A percentile compares a stretch with the other conserved stretches of the same genome.
These are phyloP conservation scores for Leishmania amazonensis DNA, from an alignment of 208 protist species.

Conservation along the genomic window DNA sequence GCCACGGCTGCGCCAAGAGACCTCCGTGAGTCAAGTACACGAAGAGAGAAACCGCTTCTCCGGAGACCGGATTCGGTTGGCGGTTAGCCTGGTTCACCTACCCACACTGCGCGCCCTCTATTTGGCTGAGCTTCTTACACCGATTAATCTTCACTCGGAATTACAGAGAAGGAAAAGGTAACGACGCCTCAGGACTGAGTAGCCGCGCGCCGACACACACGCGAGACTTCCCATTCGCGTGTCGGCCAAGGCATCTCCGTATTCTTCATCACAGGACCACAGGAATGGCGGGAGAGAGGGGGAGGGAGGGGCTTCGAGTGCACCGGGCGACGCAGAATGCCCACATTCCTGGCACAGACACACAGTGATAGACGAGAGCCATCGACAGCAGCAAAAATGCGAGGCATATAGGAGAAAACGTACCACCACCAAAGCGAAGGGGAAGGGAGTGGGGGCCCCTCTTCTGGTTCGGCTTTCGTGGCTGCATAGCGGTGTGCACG, in stretches of 20 bases:
- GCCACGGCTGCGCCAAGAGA: not conserved
- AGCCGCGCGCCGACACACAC: not conserved
- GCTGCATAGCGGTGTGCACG: not conserved
- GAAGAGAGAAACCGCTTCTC: not conserved
- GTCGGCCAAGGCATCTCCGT: not conserved
- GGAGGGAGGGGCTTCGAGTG: not conserved
- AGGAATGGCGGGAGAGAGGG: not conserved
- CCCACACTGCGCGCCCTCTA: not conserved
- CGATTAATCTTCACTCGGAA: conserved; percentile 3
- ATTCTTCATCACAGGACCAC: not conserved
- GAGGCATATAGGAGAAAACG: not conserved
- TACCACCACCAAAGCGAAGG: not conserved
- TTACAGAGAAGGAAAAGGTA: not conserved
- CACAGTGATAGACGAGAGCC: not conserved
- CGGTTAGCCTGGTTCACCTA: not conserved
- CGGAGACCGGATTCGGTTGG: not conserved
- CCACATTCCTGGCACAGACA: not conserved
- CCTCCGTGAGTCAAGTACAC: not conserved
- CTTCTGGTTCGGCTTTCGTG: not conserved
- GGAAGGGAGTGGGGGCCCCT: not conserved
- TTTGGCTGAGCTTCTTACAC: not conserved
- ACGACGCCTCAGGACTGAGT: not conserved
- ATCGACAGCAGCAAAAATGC: not conserved
- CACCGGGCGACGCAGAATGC: not conserved
- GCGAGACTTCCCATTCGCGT: not conserved